Conservation (phyloP, 2,329 filamentous ascomycete species). For the Monosporascus sp. region DNA sequence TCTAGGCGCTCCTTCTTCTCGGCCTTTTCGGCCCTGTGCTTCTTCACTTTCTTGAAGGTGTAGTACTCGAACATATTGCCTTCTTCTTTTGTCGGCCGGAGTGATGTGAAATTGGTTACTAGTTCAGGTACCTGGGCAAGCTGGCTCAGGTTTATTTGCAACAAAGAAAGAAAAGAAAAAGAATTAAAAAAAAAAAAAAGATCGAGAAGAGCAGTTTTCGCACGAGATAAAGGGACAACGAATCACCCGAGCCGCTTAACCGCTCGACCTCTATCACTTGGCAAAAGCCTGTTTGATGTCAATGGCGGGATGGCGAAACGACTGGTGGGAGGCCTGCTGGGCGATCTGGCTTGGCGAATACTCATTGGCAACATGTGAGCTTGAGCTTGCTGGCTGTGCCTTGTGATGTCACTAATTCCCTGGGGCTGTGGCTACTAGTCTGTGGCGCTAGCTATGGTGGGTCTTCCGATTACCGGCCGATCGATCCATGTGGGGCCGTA, state of each 20-base stretch:
- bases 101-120: no score
- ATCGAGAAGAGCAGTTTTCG: background rate
- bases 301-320: background rate
- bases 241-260: background rate
- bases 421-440: background rate
- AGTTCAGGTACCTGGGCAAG: no score
- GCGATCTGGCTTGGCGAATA: no score
- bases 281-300: slow-evolving; percentile 1
- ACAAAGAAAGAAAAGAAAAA: background rate
- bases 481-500: no score
- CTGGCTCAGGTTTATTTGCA: no score
- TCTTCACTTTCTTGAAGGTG: slow-evolving; percentile 58
- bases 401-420: background rate
- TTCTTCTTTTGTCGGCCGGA: no score
- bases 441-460: background rate
- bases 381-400: background rate
- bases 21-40: slow-evolving; percentile 48
- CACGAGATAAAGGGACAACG: background rate
- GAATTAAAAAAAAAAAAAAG: background rate
- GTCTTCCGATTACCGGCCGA: background rate
- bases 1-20: slow-evolving; percentile 22
- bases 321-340: background rate
- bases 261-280: background rate
- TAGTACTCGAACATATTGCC: slow-evolving; percentile 58
- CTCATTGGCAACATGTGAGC: background rate